Evolutionary conservation across 140 eudicot species (phyloP).

Genomic region (Senecio squalidus): DNA sequence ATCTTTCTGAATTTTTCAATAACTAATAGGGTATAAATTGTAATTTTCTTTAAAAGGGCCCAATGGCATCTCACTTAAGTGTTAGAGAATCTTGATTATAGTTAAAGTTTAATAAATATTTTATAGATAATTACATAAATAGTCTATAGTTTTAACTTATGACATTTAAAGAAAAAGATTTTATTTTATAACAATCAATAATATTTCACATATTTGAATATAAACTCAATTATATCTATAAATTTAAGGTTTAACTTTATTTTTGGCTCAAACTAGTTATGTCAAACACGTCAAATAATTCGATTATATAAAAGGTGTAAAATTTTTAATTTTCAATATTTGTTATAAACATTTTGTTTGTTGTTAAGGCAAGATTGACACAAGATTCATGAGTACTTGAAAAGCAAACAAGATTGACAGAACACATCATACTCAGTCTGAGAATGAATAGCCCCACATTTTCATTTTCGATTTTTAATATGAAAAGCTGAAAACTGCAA

Average conservation of each 20-base stretch:
- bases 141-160: no score
- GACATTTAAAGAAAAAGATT: no score
- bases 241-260: no score
- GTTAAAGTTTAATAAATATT: conserved; percentile 9
- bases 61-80: conserved; percentile 11
- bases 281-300: no score
- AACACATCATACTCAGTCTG: conserved; percentile 20
- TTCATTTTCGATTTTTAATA: conserved; percentile 15
- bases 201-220: no score
- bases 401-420: conserved; percentile 34
- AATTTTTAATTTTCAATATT: no score
- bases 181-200: no score
- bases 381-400: conserved; percentile 12
- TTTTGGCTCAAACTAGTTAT: no score
- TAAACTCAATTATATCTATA: no score
- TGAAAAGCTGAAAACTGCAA: conserved; percentile 42
- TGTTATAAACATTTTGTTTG: conserved; percentile 14
- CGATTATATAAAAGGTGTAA: no score
- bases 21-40: conserved; percentile 1
- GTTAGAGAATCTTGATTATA: conserved; percentile 17
- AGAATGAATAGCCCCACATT: background rate
- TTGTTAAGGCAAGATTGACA: conserved; percentile 16
- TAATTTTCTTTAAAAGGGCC: conserved; percentile 3
- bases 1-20: background rate
- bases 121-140: no score